A percentile compares a stretch with the other conserved stretches of the same genome.
Evolutionary conservation across 1,284 basidiomycete species (phyloP).

Genomic region (Sporisorium scitamineum): DNA sequence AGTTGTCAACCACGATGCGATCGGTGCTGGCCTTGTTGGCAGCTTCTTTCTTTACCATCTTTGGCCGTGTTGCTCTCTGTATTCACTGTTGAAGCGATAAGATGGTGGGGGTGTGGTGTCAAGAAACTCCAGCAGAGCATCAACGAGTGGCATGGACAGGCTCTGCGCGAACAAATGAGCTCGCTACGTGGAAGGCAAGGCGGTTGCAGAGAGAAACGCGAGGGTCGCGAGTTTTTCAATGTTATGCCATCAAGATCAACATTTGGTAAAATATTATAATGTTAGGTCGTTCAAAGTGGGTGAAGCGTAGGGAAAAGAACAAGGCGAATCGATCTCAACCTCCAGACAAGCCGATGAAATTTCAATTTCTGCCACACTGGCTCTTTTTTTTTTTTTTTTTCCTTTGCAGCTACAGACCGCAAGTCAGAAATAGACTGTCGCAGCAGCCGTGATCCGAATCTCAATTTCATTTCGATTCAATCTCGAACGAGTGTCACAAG

Average conservation of each 20-base stretch:
- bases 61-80: neutral
- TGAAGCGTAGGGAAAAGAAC: neutral
- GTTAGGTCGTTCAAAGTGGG: neutral
- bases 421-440: neutral
- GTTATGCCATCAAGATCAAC: slow-evolving; percentile 1
- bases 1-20: slow-evolving; percentile 59
- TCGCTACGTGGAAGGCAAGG: slow-evolving; percentile 9
- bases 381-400: neutral
- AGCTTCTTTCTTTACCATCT: slow-evolving; percentile 13
- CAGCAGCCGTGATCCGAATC: slow-evolving; percentile 33
- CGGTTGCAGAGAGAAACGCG: neutral
- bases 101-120: neutral
- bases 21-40: slow-evolving; percentile 19
- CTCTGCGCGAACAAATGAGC: slow-evolving; percentile 1
- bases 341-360: neutral
- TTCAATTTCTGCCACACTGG: neutral
- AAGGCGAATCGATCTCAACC: slow-evolving; percentile 1
- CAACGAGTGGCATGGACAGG: neutral
- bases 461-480: slow-evolving; percentile 17
- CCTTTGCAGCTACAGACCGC: neutral
- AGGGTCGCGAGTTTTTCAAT: neutral
- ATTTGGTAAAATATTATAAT: neutral
- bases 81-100: neutral
- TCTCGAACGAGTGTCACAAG: slow-evolving; percentile 9
- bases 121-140: neutral